Percentiles rank a stretch among this genome's conserved stretches.
phyloP scores from a whole-genome alignment of 352 stramenopile genomes.

The Globisporangium radiosum region DNA sequence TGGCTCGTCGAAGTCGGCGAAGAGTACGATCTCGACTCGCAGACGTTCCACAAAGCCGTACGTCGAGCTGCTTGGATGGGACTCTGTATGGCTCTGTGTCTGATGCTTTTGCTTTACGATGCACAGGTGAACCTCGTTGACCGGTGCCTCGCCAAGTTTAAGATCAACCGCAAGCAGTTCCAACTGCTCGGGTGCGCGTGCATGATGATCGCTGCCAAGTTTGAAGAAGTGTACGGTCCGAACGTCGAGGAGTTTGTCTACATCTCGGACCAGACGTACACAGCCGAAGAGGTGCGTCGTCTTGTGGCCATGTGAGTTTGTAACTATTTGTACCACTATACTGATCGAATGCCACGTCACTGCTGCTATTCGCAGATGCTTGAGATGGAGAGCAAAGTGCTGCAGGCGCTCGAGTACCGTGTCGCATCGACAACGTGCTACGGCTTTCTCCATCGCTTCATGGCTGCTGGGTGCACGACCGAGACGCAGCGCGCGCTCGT shows the following conservation, averaged over 20 bases:
- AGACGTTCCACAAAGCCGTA: slow-evolving; percentile 81
- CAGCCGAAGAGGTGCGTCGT: slow-evolving; percentile 50
- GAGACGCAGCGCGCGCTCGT: slow-evolving; percentile 56
- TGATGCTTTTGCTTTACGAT: not conserved
- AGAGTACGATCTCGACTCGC: slow-evolving; percentile 78
- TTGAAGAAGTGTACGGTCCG: slow-evolving; percentile 95
- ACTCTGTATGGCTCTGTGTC: not conserved
- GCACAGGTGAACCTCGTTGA: slow-evolving; percentile 78
- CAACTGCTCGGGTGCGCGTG: slow-evolving; percentile 95
- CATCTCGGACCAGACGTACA: slow-evolving; percentile 96
- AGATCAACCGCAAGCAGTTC: slow-evolving; percentile 88
- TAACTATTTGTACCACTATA: not conserved
- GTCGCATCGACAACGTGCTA: slow-evolving; percentile 73
- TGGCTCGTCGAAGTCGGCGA: slow-evolving; percentile 95
- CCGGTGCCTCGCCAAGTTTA: slow-evolving; percentile 69
- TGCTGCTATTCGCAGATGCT: slow-evolving; percentile 44
- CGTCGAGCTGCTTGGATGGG: not conserved
- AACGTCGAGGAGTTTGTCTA: slow-evolving; percentile 95
- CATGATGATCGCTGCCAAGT: slow-evolving; percentile 96
- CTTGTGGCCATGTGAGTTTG: not conserved
- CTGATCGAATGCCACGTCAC: not conserved
- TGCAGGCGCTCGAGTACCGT: slow-evolving; percentile 70
- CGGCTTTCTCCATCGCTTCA: slow-evolving; percentile 64
- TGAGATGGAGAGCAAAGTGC: slow-evolving; percentile 73
- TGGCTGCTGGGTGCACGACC: slow-evolving; percentile 39